A percentile compares a stretch with the other conserved stretches of the same genome.
phyloP scores from a whole-genome alignment of 306 rosid species.

The Adenanthera pavonina region DNA sequence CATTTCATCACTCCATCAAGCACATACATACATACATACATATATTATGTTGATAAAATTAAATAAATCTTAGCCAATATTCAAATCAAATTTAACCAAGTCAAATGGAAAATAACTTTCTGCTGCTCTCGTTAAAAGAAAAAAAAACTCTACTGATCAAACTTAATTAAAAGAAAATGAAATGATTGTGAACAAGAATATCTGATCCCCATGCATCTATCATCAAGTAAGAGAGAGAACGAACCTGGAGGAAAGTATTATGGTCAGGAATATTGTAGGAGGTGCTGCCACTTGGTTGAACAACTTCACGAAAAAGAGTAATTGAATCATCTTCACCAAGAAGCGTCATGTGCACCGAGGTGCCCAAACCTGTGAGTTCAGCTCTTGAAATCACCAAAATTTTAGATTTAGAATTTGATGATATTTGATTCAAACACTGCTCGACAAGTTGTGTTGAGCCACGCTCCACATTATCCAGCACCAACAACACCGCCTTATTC shows the following conservation, averaged over 20 bases:
- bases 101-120: too few species aligned
- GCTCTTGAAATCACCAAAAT: slow-evolving; percentile 20
- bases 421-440: neutral
- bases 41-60: too few species aligned
- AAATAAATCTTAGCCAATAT: too few species aligned
- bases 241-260: neutral
- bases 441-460: slow-evolving; percentile 34
- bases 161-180: too few species aligned
- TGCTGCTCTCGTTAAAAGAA: too few species aligned
- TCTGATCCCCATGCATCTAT: too few species aligned
- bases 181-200: too few species aligned
- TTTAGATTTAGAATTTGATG: slow-evolving; percentile 39
- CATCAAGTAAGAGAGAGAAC: too few species aligned
- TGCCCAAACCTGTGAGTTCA: slow-evolving; percentile 32
- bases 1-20: neutral
- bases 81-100: too few species aligned
- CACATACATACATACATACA: too few species aligned
- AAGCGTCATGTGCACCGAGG: neutral
- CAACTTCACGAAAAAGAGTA: slow-evolving; percentile 43
- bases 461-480: slow-evolving; percentile 52
- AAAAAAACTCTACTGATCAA: too few species aligned
- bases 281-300: slow-evolving; percentile 18
- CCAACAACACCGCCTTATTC: slow-evolving; percentile 30
- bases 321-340: slow-evolving; percentile 35
- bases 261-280: slow-evolving; percentile 5